phyloP scores from a whole-genome alignment of 495 filamentous ascomycete genomes.

The Neurospora pannonica region DNA sequence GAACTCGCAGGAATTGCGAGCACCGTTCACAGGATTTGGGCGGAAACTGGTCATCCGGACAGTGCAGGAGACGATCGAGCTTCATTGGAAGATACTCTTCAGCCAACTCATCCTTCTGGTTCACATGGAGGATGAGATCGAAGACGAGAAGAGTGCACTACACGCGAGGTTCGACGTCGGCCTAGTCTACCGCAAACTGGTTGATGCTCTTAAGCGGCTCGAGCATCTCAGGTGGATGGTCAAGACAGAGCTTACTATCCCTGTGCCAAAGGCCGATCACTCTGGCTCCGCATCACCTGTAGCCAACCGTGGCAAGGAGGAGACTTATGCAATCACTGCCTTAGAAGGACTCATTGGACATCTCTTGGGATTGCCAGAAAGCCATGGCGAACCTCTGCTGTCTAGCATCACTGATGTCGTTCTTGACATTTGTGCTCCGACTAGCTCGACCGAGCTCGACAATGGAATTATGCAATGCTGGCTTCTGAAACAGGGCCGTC shows the following conservation, averaged over 20 bases:
- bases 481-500: conserved; percentile 56
- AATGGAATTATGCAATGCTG: conserved; percentile 55
- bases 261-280: conserved; percentile 27
- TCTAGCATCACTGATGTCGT: conserved; percentile 43
- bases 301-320: conserved; percentile 23
- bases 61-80: conserved; percentile 65
- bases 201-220: conserved; percentile 60
- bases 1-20: conserved; percentile 24
- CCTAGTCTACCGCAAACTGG: conserved; percentile 54
- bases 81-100: conserved; percentile 60
- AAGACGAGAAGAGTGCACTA: conserved; percentile 48
- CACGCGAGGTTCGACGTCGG: conserved; percentile 55
- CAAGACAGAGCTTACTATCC: conserved; percentile 40
- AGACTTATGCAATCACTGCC: conserved; percentile 35
- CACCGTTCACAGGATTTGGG: conserved; percentile 59
- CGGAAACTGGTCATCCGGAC: conserved; percentile 60
- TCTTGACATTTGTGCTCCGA: conserved; percentile 42
- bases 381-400: conserved; percentile 26
- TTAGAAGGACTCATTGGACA: conserved; percentile 42
- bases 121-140: conserved; percentile 69
- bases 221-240: conserved; percentile 77
- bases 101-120: conserved; percentile 76
- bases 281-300: conserved; percentile 18
- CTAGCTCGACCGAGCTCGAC: conserved; percentile 41
- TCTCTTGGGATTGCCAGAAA: conserved; percentile 35